Evolutionary conservation across 768 basidiomycete species (phyloP), one percentile per base, ranked within the genome.

Genomic region (Cystobasidium ongulense): DNA sequence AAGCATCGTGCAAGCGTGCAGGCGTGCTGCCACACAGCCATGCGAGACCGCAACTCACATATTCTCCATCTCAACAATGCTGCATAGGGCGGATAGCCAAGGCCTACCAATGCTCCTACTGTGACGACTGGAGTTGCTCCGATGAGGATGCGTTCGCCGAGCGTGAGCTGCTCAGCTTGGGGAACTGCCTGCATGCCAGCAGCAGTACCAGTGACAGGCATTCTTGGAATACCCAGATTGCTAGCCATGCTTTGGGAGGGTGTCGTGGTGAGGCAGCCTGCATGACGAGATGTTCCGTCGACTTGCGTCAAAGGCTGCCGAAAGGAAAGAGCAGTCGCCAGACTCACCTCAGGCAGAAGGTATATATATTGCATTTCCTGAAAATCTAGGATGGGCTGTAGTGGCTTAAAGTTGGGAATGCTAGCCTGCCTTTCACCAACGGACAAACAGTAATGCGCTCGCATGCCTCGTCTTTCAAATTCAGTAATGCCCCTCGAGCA

Each of bases 331-430:
- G 39, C 39, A 7, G 39, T 7, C 17, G 39, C 7, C 39, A 39
- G 39, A 39, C 46, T 50, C 46, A 50, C 46, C 46, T 50, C 7
- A 7, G n/a, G 46, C 15, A 29, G 5, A 7, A 27, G 43, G 43
- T 67, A 67, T 41, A 67, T 67, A 53, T 50, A 50, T 43, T 27
- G 52, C 33, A 21, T 15, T 11, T 10, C 43, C 18, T 3, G 8
- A 25, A n/a, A 29, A 11, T 41, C 65, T 53, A 50, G 18, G 50
- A 67, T 67, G 43, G 65, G 65, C 65, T 67, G 65, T 67, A 27
- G 53, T 52, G 65, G 65, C 65, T 67, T 67, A 67, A 67, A 23
- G 23, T 67, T 35, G 65, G 43, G 65, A 52, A 67, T 67, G 65
- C 46, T 23, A 52, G 41, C 29, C 35, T 53, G 65, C 41, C 15